Evolutionary conservation across 2,329 filamentous ascomycete genomes (phyloP).

Genomic region (Colletotrichum agaves): DNA sequence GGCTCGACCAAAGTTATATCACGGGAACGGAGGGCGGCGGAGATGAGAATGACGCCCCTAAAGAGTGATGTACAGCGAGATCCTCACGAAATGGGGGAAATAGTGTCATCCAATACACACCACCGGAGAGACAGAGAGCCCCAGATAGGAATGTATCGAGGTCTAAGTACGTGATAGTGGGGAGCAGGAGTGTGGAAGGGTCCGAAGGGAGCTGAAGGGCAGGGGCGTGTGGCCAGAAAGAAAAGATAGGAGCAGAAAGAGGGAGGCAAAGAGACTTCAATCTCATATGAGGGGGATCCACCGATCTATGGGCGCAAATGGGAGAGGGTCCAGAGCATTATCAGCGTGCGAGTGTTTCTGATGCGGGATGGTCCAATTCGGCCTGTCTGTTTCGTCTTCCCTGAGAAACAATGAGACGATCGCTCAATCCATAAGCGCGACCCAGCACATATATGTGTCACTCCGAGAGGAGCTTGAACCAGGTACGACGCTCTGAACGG

Average conservation of each 20-base stretch:
- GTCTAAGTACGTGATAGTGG: conserved; percentile 38
- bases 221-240: conserved; percentile 24
- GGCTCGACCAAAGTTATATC: conserved; percentile 55
- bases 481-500: conserved; percentile 28
- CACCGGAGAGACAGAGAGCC: conserved; percentile 48
- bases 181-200: conserved; percentile 25
- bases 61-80: conserved; percentile 28
- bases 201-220: conserved; percentile 10
- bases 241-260: conserved; percentile 27
- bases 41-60: conserved; percentile 44
- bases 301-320: conserved; percentile 14
- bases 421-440: conserved; percentile 36
- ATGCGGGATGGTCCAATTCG: conserved; percentile 28
- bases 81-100: conserved; percentile 38
- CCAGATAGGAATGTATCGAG: conserved; percentile 48
- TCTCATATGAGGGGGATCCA: conserved; percentile 32
- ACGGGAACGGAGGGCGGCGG: conserved; percentile 48
- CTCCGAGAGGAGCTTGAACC: conserved; percentile 27
- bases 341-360: conserved; percentile 23
- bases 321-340: not conserved
- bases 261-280: conserved; percentile 37
- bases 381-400: conserved; percentile 39
- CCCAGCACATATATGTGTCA: conserved; percentile 35
- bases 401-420: conserved; percentile 39
- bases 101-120: conserved; percentile 38